A percentile compares a stretch with the other conserved stretches of the same genome.
These are phyloP conservation scores for Elasticomyces elasticus DNA, from an alignment of 495 filamentous ascomycete genomes.

Conservation along the genomic window DNA sequence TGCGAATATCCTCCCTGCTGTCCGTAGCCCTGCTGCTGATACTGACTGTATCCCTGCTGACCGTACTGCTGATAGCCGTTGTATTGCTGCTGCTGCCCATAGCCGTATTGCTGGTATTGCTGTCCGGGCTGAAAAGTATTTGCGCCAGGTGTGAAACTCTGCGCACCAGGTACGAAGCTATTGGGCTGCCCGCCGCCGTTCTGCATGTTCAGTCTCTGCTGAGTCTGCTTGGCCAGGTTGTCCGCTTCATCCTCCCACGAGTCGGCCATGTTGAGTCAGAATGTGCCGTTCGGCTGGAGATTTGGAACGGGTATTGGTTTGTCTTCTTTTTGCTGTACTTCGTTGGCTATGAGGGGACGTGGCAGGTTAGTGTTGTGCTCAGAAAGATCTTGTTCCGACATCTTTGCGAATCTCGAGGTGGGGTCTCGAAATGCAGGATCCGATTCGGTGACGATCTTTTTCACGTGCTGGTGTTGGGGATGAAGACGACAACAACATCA, in stretches of 20 bases:
- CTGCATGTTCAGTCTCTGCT: slow-evolving; percentile 66
- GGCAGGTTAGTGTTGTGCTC: not conserved
- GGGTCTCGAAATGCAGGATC: not conserved
- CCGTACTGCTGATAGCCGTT: slow-evolving; percentile 22
- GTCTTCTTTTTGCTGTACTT: not conserved
- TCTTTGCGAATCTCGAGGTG: not conserved
- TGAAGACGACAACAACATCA: too few relatives aligned
- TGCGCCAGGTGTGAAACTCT: slow-evolving; percentile 71
- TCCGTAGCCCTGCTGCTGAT: slow-evolving; percentile 34
- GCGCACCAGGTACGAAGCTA: slow-evolving; percentile 64
- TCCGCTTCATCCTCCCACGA: slow-evolving; percentile 97
- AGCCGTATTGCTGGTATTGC: slow-evolving; percentile 47
- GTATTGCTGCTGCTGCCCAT: slow-evolving; percentile 40
- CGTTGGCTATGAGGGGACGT: not conserved
- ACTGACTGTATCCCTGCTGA: slow-evolving; percentile 28
- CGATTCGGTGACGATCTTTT: not conserved
- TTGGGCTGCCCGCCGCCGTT: slow-evolving; percentile 38
- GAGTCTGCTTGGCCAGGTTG: slow-evolving; percentile 66
- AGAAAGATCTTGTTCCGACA: not conserved
- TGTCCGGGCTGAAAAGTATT: slow-evolving; percentile 67
- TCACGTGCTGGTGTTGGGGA: too few relatives aligned
- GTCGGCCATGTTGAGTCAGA: slow-evolving; percentile 9
- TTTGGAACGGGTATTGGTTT: not conserved
- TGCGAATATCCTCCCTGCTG: slow-evolving; percentile 37
- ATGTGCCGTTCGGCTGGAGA: not conserved